phyloP scores from a whole-genome alignment of 2,329 filamentous ascomycete species.

The Didymella pomorum region DNA sequence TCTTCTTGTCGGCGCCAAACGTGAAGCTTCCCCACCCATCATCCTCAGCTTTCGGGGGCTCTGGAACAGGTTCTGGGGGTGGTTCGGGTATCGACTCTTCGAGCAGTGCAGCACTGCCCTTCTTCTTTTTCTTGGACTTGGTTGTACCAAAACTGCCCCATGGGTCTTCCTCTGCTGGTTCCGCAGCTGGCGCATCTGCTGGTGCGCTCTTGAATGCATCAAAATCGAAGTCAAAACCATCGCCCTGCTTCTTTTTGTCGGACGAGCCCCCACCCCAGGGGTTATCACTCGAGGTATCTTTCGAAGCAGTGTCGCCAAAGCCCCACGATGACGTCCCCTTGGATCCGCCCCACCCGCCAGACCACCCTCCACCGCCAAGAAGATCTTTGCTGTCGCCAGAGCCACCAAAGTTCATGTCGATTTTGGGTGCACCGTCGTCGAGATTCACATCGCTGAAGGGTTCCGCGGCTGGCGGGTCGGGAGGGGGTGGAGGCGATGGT shows the following conservation, averaged over 20 bases:
- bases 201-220: slow-evolving; percentile 40
- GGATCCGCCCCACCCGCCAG: slow-evolving; percentile 34
- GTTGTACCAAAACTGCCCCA: slow-evolving; percentile 50
- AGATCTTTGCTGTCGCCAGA: slow-evolving; percentile 31
- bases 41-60: slow-evolving; percentile 35
- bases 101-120: slow-evolving; percentile 35
- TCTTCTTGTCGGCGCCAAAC: slow-evolving; percentile 42
- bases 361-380: slow-evolving; percentile 36
- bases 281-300: slow-evolving; percentile 45
- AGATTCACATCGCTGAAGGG: slow-evolving; percentile 58
- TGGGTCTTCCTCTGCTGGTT: slow-evolving; percentile 42
- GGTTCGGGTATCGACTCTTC: slow-evolving; percentile 33
- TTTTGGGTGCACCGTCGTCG: slow-evolving; percentile 56
- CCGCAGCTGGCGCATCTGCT: slow-evolving; percentile 17
- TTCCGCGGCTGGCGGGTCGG: slow-evolving; percentile 43
- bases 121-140: slow-evolving; percentile 55
- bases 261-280: slow-evolving; percentile 46
- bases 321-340: slow-evolving; percentile 37
- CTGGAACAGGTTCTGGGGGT: slow-evolving; percentile 35
- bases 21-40: slow-evolving; percentile 39
- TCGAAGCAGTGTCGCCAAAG: slow-evolving; percentile 36
- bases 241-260: slow-evolving; percentile 48
- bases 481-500: slow-evolving; percentile 41
- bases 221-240: slow-evolving; percentile 48
- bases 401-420: slow-evolving; percentile 57